Evolutionary conservation across 2,329 filamentous ascomycete species (phyloP).

Genomic region (Microcera coccophila): DNA sequence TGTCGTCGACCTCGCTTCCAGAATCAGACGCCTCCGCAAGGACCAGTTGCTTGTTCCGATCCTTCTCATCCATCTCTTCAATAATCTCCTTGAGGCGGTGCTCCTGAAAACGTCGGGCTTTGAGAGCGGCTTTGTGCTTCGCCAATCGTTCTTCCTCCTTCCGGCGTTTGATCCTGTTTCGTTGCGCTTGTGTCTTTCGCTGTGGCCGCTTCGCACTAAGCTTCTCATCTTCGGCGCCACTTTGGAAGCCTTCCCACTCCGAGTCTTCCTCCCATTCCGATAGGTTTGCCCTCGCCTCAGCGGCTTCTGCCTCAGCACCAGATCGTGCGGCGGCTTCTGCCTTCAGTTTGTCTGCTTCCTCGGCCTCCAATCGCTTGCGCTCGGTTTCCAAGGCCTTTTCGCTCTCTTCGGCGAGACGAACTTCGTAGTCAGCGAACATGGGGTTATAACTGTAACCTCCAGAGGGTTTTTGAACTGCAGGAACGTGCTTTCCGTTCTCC

Average conservation of each 20-base stretch:
- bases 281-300: slow-evolving; percentile 60
- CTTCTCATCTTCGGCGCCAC: slow-evolving; percentile 67
- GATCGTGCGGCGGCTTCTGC: slow-evolving; percentile 66
- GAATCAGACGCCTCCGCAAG: slow-evolving; percentile 43
- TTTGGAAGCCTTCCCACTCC: slow-evolving; percentile 87
- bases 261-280: slow-evolving; percentile 82
- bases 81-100: slow-evolving; percentile 68
- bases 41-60: slow-evolving; percentile 45
- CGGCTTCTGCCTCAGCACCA: slow-evolving; percentile 70
- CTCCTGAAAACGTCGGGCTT: slow-evolving; percentile 67
- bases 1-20: slow-evolving; percentile 56
- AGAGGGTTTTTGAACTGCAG: slow-evolving; percentile 72
- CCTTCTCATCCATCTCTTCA: slow-evolving; percentile 57
- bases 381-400: slow-evolving; percentile 77
- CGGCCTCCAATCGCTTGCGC: slow-evolving; percentile 64
- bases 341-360: slow-evolving; percentile 63
- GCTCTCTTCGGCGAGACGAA: slow-evolving; percentile 68
- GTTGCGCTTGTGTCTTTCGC: slow-evolving; percentile 79
- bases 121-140: slow-evolving; percentile 72
- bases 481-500: slow-evolving; percentile 74
- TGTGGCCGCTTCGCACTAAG: slow-evolving; percentile 64
- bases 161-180: slow-evolving; percentile 82
- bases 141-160: slow-evolving; percentile 79
- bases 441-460: slow-evolving; percentile 94
- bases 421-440: slow-evolving; percentile 78